These are phyloP conservation scores for Xanthoparmelia taractica DNA, from an alignment of 495 filamentous ascomycete species.

Conservation along the genomic window DNA sequence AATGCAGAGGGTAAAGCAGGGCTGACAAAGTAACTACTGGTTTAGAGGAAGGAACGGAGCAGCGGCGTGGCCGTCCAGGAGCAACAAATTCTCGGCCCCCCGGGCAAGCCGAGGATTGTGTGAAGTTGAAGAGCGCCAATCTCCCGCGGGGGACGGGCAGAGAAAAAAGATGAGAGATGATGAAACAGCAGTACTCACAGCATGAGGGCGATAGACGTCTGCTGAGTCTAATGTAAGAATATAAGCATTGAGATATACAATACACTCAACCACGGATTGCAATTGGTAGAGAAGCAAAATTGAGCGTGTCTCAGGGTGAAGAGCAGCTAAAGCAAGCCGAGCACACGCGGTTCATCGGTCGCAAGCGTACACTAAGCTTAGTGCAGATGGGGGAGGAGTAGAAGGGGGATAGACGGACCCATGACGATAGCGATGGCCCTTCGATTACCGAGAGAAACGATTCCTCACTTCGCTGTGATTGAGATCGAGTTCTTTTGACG, in stretches of 20 bases:
- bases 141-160: constrained; percentile 14
- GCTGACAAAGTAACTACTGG: not conserved
- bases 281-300: constrained; percentile 22
- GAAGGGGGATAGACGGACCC: constrained; percentile 26
- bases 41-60: constrained; percentile 19
- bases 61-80: constrained; percentile 12
- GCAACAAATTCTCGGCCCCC: not conserved
- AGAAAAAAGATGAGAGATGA: not conserved
- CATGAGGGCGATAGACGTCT: constrained; percentile 50
- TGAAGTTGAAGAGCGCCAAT: constrained; percentile 8
- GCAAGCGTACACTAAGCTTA: constrained; percentile 23
- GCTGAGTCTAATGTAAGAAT: constrained; percentile 34
- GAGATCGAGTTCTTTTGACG: constrained; percentile 20
- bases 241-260: constrained; percentile 26
- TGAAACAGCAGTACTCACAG: constrained; percentile 38
- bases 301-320: constrained; percentile 17
- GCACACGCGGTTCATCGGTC: constrained; percentile 20
- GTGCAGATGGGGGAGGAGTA: constrained; percentile 18
- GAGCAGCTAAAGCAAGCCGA: constrained; percentile 19
- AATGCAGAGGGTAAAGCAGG: not conserved
- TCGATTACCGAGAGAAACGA: constrained; percentile 22
- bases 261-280: constrained; percentile 13
- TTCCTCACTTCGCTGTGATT: constrained; percentile 20
- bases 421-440: constrained; percentile 20
- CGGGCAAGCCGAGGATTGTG: constrained; percentile 1